phyloP scores from a whole-genome alignment of 495 filamentous ascomycete species.

The Neurospora sp. region DNA sequence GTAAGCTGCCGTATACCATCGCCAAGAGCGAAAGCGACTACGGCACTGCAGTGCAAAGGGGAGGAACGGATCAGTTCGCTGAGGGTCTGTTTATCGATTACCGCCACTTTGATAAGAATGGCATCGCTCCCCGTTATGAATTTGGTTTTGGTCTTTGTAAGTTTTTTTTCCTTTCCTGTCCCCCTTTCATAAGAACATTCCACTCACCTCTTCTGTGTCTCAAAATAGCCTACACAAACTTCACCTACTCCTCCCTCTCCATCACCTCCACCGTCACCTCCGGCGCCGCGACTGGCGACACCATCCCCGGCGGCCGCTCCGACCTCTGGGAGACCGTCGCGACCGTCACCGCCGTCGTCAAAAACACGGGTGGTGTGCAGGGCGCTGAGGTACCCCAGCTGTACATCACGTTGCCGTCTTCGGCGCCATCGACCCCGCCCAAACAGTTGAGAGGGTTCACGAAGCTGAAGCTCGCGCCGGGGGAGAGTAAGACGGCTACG shows the following conservation, averaged over 20 bases:
- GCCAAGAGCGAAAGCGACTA: slow-evolving; percentile 73
- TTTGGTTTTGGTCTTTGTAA: slow-evolving; percentile 55
- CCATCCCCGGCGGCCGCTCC: slow-evolving; percentile 54
- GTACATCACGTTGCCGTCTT: slow-evolving; percentile 34
- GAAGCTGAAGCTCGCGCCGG: slow-evolving; percentile 39
- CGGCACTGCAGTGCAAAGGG: slow-evolving; percentile 48
- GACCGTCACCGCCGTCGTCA: slow-evolving; percentile 48
- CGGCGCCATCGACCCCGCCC: slow-evolving; percentile 39
- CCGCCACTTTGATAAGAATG: slow-evolving; percentile 65
- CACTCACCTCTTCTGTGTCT: slow-evolving; percentile 3
- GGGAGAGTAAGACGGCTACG: slow-evolving; percentile 31
- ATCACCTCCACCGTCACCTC: slow-evolving; percentile 34
- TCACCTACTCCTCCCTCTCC: slow-evolving; percentile 37
- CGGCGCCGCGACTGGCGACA: slow-evolving; percentile 40
- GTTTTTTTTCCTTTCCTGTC: slow-evolving; percentile 17
- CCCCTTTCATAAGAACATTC: not conserved
- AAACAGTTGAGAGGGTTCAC: slow-evolving; percentile 49
- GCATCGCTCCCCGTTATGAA: slow-evolving; percentile 49
- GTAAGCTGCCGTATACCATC: slow-evolving; percentile 85
- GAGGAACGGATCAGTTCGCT: slow-evolving; percentile 49
- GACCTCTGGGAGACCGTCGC: slow-evolving; percentile 54
- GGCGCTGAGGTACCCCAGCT: slow-evolving; percentile 73
- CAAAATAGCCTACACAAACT: slow-evolving; percentile 47
- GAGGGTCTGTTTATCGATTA: slow-evolving; percentile 81
- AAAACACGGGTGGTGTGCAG: slow-evolving; percentile 55